These are phyloP conservation scores for Apiotrichum akiyoshidainum DNA, from an alignment of 1,284 basidiomycete species.

Conservation along the genomic window DNA sequence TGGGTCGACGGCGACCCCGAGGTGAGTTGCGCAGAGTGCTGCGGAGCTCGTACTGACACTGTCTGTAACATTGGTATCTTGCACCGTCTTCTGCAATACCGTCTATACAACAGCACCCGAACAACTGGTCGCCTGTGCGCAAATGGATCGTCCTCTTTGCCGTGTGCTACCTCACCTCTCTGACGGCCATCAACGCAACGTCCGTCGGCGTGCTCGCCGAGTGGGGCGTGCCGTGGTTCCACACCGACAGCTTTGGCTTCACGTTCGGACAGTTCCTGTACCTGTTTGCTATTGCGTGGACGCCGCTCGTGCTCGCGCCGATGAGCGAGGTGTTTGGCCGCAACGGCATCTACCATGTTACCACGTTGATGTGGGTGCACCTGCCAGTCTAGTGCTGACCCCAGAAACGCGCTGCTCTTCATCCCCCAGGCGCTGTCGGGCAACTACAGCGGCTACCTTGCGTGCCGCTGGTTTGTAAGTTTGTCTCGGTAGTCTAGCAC, in stretches of 20 bases:
- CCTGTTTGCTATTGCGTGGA: constrained; percentile 34
- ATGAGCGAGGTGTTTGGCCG: constrained; percentile 42
- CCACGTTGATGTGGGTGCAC: constrained; percentile 10
- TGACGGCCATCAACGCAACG: constrained; percentile 28
- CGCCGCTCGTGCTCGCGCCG: constrained; percentile 43
- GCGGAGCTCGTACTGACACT: not conserved
- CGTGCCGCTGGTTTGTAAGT: constrained; percentile 41
- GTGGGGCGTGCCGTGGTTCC: constrained; percentile 33
- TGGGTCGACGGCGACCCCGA: constrained; percentile 38
- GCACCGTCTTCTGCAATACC: too few relatives aligned
- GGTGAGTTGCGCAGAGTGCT: constrained; percentile 23
- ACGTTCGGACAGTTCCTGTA: constrained; percentile 26
- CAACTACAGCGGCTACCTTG: constrained; percentile 38
- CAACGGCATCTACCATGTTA: constrained; percentile 40
- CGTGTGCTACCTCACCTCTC: constrained; percentile 27
- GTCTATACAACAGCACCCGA: constrained; percentile 42
- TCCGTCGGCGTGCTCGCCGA: constrained; percentile 23
- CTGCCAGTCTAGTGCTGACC: not conserved
- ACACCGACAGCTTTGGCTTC: constrained; percentile 23
- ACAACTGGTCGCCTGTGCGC: constrained; percentile 33
- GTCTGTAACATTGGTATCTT: constrained; percentile 25
- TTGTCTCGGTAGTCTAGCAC: too few relatives aligned
- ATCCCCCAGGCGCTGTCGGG: constrained; percentile 43
- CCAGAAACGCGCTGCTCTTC: constrained; percentile 29
- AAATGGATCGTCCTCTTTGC: constrained; percentile 29